phyloP scores from a whole-genome alignment of 2,329 filamentous ascomycete genomes.

The Fusarium sulawesiense region DNA sequence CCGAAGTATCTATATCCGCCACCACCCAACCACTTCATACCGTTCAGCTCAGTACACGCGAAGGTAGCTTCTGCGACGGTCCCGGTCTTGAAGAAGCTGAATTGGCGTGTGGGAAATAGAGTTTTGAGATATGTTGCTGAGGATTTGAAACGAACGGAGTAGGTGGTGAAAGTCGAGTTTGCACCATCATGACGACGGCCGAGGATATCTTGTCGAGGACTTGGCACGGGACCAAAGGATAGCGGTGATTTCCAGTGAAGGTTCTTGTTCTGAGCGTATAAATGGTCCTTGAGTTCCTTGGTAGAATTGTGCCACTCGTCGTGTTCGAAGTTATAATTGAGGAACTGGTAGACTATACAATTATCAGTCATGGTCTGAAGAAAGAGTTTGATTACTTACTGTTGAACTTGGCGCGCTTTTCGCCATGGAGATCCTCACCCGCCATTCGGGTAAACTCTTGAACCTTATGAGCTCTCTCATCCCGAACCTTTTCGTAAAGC shows the following conservation, averaged over 20 bases:
- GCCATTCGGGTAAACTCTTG: conserved; percentile 67
- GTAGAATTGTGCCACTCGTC: conserved; percentile 40
- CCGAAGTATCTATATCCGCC: conserved; percentile 68
- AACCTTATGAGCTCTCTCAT: conserved; percentile 66
- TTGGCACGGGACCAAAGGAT: conserved; percentile 41
- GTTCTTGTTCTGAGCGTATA: conserved; percentile 26
- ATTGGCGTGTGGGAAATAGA: conserved; percentile 57
- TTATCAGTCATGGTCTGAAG: neutral
- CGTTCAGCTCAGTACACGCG: conserved; percentile 56
- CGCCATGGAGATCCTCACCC: conserved; percentile 59
- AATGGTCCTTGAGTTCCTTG: conserved; percentile 17
- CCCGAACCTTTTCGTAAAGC: conserved; percentile 69
- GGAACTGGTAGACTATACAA: conserved; percentile 16
- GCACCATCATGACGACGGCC: neutral
- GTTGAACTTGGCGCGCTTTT: conserved; percentile 50
- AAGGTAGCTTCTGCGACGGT: conserved; percentile 59
- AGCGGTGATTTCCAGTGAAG: conserved; percentile 31
- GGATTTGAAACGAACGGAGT: conserved; percentile 62
- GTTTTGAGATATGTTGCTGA: conserved; percentile 61
- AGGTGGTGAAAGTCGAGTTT: conserved; percentile 55
- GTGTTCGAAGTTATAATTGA: conserved; percentile 34
- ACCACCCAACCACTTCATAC: conserved; percentile 71
- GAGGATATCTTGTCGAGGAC: conserved; percentile 36
- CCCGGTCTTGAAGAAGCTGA: conserved; percentile 56
- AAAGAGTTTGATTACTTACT: conserved; percentile 49